Evolutionary conservation across 495 filamentous ascomycete genomes (phyloP).

Genomic region (Patellaria atrata): DNA sequence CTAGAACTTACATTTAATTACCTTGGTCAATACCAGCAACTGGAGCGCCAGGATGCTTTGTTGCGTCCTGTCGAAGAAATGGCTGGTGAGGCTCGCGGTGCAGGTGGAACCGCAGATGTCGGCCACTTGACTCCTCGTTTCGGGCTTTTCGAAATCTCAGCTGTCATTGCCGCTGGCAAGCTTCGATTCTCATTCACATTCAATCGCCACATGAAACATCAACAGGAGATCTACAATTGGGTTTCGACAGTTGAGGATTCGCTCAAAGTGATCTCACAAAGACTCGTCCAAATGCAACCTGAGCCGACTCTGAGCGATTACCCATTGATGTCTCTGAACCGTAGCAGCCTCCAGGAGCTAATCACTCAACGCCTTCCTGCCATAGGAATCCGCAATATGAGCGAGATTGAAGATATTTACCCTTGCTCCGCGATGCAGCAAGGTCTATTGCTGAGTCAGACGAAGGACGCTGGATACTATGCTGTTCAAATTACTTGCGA

Average conservation of each 20-base stretch:
- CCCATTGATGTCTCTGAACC: slow-evolving; percentile 6
- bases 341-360: slow-evolving; percentile 5
- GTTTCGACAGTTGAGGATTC: slow-evolving; percentile 3
- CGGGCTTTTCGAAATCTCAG: slow-evolving; percentile 11
- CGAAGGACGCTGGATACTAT: slow-evolving; percentile 6
- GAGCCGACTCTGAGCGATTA: slow-evolving; percentile 11
- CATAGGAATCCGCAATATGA: slow-evolving; percentile 8
- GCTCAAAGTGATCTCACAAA: slow-evolving; percentile 2
- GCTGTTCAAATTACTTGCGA: too few relatives aligned
- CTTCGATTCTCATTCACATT: slow-evolving; percentile 10
- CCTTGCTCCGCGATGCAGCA: slow-evolving; percentile 13
- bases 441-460: slow-evolving; percentile 10
- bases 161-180: slow-evolving; percentile 9
- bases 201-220: slow-evolving; percentile 13
- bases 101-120: slow-evolving; percentile 11
- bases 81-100: too few relatives aligned
- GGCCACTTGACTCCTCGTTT: slow-evolving; percentile 11
- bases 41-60: slow-evolving; percentile 11
- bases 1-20: slow-evolving; percentile 14
- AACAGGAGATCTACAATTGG: slow-evolving; percentile 9
- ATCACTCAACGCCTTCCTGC: slow-evolving; percentile 6
- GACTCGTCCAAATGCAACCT: slow-evolving; percentile 4
- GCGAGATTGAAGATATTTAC: slow-evolving; percentile 8
- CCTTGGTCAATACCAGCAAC: slow-evolving; percentile 11
- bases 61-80: slow-evolving; percentile 10